These are phyloP conservation scores for Neonectria faginata DNA, from an alignment of 2,329 filamentous ascomycete species.

Conservation along the genomic window DNA sequence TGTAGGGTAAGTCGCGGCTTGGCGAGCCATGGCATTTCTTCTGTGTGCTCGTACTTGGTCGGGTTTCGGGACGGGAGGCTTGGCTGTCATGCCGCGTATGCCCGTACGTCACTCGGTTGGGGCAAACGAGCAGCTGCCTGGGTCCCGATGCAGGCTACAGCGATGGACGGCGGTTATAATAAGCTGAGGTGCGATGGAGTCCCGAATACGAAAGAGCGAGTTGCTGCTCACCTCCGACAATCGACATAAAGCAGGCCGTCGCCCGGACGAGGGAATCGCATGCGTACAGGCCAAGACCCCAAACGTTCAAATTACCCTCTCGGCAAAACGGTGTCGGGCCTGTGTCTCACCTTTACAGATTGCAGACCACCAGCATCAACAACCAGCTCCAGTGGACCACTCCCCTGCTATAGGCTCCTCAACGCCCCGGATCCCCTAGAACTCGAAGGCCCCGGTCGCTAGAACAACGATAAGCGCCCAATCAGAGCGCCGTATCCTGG, in stretches of 20 bases:
- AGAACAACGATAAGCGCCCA: conserved; percentile 20
- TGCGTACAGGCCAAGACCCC: conserved; percentile 5
- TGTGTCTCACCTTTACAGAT: conserved; percentile 26
- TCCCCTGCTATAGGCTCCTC: conserved; percentile 13
- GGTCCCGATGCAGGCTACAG: neutral
- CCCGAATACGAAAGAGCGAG: conserved; percentile 25
- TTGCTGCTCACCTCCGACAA: conserved; percentile 4
- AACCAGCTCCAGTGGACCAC: conserved; percentile 16
- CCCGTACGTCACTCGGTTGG: conserved; percentile 33
- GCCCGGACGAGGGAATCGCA: conserved; percentile 9
- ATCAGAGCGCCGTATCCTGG: conserved; percentile 29
- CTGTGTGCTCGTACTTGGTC: neutral
- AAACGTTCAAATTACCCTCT: conserved; percentile 16
- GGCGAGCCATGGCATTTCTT: conserved; percentile 12
- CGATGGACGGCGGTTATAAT: conserved; percentile 11
- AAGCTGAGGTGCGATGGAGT: conserved; percentile 1
- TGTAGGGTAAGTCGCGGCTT: conserved; percentile 19
- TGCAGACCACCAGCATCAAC: conserved; percentile 13
- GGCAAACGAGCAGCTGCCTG: conserved; percentile 28
- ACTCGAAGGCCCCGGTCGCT: conserved; percentile 9
- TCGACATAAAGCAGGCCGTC: conserved; percentile 9
- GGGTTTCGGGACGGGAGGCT: conserved; percentile 17
- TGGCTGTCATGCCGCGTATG: conserved; percentile 34
- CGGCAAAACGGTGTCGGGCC: conserved; percentile 10
- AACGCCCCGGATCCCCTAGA: conserved; percentile 7